Conservation (phyloP, 1,139 yeast genomes). For the Magnusiomyces paraingens region DNA sequence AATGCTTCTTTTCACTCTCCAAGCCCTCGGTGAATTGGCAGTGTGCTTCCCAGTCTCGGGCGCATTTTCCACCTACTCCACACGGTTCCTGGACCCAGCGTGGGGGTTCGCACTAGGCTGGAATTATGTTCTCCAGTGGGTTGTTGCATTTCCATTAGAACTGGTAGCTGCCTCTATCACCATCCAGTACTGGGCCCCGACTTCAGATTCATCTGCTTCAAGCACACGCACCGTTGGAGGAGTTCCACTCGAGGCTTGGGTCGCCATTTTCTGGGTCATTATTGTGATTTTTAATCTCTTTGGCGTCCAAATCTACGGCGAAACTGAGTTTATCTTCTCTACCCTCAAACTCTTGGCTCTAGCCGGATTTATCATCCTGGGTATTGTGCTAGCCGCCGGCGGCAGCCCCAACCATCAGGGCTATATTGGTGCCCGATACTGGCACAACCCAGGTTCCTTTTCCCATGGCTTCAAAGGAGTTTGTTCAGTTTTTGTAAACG, state of each 20-base stretch:
- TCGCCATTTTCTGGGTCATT: conserved; percentile 38
- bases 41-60: conserved; percentile 68
- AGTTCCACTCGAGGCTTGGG: conserved; percentile 1
- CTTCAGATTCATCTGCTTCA: conserved; percentile 7
- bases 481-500: conserved; percentile 70
- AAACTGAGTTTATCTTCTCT: conserved; percentile 64
- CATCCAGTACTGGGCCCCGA: conserved; percentile 50
- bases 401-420: conserved; percentile 56
- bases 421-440: conserved; percentile 56
- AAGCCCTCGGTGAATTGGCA: conserved; percentile 72
- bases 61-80: conserved; percentile 60
- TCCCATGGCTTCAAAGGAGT: conserved; percentile 72
- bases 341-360: conserved; percentile 57
- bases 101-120: conserved; percentile 80
- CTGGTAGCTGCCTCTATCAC: conserved; percentile 74
- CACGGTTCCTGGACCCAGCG: conserved; percentile 61
- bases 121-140: conserved; percentile 79
- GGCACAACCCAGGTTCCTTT: conserved; percentile 61
- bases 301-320: conserved; percentile 74
- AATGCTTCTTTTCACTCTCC: conserved; percentile 62
- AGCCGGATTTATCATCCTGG: conserved; percentile 58
- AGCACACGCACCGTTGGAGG: conserved; percentile 27
- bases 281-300: conserved; percentile 55
- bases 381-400: conserved; percentile 56
- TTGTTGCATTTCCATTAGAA: conserved; percentile 70